phyloP scores from a whole-genome alignment of 768 basidiomycete species.

The Megacollybia marginata region DNA sequence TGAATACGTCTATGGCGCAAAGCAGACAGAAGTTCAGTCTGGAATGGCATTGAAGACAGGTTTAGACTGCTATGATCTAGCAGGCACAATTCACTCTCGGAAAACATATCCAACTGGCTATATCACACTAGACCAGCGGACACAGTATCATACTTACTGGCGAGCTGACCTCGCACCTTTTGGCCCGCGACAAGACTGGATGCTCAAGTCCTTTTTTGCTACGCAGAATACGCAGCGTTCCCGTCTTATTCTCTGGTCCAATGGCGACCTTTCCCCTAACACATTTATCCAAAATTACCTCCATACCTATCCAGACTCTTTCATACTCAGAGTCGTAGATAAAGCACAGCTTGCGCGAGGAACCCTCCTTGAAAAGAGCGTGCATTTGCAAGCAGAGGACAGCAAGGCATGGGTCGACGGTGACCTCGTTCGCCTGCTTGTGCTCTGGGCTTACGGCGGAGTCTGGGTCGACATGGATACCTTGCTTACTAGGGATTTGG shows the following conservation, averaged over 20 bases:
- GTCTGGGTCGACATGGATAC: slow-evolving; percentile 99
- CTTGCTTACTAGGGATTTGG: slow-evolving; percentile 79
- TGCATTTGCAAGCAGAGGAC: slow-evolving; percentile 55
- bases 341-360: slow-evolving; percentile 59
- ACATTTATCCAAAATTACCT: slow-evolving; percentile 55
- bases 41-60: slow-evolving; percentile 74
- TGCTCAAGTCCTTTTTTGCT: slow-evolving; percentile 90
- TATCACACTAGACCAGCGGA: slow-evolving; percentile 35
- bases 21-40: slow-evolving; percentile 66
- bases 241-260: slow-evolving; percentile 85
- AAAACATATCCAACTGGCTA: slow-evolving; percentile 5
- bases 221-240: slow-evolving; percentile 68
- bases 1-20: slow-evolving; percentile 53
- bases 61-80: slow-evolving; percentile 90
- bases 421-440: slow-evolving; percentile 81
- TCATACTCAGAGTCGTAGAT: slow-evolving; percentile 66
- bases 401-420: slow-evolving; percentile 91
- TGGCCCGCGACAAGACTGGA: slow-evolving; percentile 76
- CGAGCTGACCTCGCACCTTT: slow-evolving; percentile 81
- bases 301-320: slow-evolving; percentile 56
- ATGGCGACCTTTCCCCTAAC: slow-evolving; percentile 61
- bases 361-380: slow-evolving; percentile 68
- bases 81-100: slow-evolving; percentile 59
- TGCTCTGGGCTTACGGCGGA: slow-evolving; percentile 86
- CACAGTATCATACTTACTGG: slow-evolving; percentile 92